Evolutionary conservation across 768 basidiomycete genomes (phyloP).

Genomic region (Coprinopsis strossmayeri): DNA sequence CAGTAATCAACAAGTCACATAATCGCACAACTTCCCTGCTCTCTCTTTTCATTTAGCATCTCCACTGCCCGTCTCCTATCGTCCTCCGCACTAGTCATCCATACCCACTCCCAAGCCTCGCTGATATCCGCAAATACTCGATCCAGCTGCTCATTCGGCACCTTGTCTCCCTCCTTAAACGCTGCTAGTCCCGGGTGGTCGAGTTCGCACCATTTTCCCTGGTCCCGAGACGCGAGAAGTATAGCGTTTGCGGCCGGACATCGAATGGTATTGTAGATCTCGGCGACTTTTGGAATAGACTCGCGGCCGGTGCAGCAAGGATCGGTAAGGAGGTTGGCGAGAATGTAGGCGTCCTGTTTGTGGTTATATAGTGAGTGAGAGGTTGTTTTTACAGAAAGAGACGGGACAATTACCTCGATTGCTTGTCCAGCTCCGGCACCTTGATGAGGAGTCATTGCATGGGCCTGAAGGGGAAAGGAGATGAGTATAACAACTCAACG

Average conservation of each 20-base stretch:
- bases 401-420: constrained; percentile 25
- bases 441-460: constrained; percentile 28
- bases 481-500: constrained; percentile 7
- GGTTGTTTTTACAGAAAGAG: too few species aligned
- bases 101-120: constrained; percentile 22
- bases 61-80: constrained; percentile 19
- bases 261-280: constrained; percentile 21
- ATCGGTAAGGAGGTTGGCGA: constrained; percentile 22
- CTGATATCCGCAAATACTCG: constrained; percentile 15
- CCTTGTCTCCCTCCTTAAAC: constrained; percentile 20
- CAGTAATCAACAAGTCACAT: constrained; percentile 1
- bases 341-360: constrained; percentile 31
- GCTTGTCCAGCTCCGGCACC: constrained; percentile 26
- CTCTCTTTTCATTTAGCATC: constrained; percentile 10
- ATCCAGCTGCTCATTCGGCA: constrained; percentile 16
- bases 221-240: constrained; percentile 9
- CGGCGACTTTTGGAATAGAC: constrained; percentile 20
- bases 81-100: constrained; percentile 19
- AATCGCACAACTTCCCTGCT: constrained; percentile 1
- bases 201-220: constrained; percentile 10
- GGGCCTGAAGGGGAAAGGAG: constrained; percentile 15
- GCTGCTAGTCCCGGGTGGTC: constrained; percentile 20
- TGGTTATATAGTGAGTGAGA: not conserved
- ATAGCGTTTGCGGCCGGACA: constrained; percentile 21
- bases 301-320: constrained; percentile 8